Base-by-base conservation (phyloP, 192 early-diverging fungal genomes). In the Oehlia diaphana region DNA sequence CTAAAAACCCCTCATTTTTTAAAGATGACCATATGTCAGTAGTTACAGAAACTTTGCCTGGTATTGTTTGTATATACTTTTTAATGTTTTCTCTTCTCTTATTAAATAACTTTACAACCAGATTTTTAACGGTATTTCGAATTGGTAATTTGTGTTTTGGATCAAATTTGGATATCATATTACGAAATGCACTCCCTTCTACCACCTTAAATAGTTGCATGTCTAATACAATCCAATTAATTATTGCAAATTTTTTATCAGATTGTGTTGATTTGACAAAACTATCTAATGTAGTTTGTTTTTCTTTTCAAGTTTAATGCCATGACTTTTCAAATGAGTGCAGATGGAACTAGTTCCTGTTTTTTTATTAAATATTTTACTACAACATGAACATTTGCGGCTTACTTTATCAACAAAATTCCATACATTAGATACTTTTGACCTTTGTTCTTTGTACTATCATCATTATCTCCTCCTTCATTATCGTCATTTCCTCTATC, bases 191-290 rank as follows among this genome's bases (percentile, higher is more conserved):
- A 26, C n/a, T 35, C 0, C 19, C 28, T 35, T 61, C 12, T 21
- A 74, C 72, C 58, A 74, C 50, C 2, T 31, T 53, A 61, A 74
- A 74, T 74, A 33, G 28, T 61, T 74, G 39, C 39, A 74, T 0
- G 61, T 21, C 31, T 33, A 49, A 53, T 28, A 74, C 49, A 14
- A 74, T 35, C 47, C 72, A 74, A 0, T 74, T n/a, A 12, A 33
- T 23, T 23, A 74, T n/a, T 61, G 9, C 42, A 3, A 14, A 35
- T 42, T 70, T 70, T 16, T 35, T 16, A 9, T 5, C 33, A 42
- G 68, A 70, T 35, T 70, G 8, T 44, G 31, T 70, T 1, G 47
- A 1, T 49, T 49, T 49, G 0, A 49, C 12, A 49, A 12, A 49
- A 49, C 1, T 49, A 49, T 49, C 1, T 49, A 49, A 49, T 49